A percentile compares a stretch with the other conserved stretches of the same genome.
These are phyloP conservation scores for Inga leiocalycina DNA, from an alignment of 306 rosid species.

Conservation along the genomic window DNA sequence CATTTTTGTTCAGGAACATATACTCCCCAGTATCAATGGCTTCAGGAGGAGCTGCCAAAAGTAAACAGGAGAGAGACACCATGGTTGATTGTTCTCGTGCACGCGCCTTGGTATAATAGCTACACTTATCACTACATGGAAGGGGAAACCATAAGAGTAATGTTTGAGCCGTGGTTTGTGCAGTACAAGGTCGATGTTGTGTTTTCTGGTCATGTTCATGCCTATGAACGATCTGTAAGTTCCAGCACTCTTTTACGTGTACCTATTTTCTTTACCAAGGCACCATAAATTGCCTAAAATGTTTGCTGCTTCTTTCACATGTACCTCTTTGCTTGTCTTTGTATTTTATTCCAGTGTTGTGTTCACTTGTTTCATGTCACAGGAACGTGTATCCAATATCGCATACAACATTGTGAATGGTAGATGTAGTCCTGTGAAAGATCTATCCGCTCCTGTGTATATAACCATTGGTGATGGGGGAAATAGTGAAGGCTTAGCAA, in stretches of 20 bases:
- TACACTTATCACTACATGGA: slow-evolving; percentile 82
- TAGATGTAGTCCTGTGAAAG: slow-evolving; percentile 62
- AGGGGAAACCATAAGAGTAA: slow-evolving; percentile 91
- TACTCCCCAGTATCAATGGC: slow-evolving; percentile 88
- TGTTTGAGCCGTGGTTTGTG: slow-evolving; percentile 75
- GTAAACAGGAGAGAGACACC: slow-evolving; percentile 87
- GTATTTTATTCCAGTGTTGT: background rate
- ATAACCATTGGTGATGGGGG: slow-evolving; percentile 95
- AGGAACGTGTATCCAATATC: slow-evolving; percentile 84
- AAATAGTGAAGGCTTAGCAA: slow-evolving; percentile 84
- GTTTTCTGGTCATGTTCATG: slow-evolving; percentile 91
- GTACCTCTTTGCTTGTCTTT: background rate
- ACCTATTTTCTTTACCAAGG: background rate
- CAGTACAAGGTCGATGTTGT: slow-evolving; percentile 79
- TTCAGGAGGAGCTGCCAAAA: slow-evolving; percentile 59
- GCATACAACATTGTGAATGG: slow-evolving; percentile 76
- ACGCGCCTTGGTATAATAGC: slow-evolving; percentile 76
- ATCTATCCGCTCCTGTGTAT: slow-evolving; percentile 85
- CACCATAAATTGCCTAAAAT: too few relatives aligned
- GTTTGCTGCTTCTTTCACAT: background rate
- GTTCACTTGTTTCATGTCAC: slow-evolving; percentile 12
- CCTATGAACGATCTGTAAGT: slow-evolving; percentile 88
- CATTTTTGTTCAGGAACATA: slow-evolving; percentile 56
- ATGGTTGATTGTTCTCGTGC: slow-evolving; percentile 86
- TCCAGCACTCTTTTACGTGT: background rate